These are phyloP conservation scores for Candida pseudoglaebosa DNA, from an alignment of 805 yeast species.

Conservation along the genomic window DNA sequence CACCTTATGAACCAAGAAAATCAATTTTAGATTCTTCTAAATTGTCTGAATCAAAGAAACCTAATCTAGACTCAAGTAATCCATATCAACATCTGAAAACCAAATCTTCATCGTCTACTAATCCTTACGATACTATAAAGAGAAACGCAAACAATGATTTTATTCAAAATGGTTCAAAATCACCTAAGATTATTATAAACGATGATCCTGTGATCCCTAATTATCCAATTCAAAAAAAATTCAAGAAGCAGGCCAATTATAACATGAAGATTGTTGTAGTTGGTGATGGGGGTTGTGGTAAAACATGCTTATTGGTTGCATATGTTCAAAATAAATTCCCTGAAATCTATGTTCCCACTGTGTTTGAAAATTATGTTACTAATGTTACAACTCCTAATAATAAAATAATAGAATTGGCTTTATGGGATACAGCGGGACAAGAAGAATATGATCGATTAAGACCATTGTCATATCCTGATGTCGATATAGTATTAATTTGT, in stretches of 20 bases:
- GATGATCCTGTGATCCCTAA: slow-evolving; percentile 36
- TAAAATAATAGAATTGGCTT: slow-evolving; percentile 67
- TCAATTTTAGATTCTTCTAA: neutral
- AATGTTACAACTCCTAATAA: slow-evolving; percentile 67
- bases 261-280: slow-evolving; percentile 68
- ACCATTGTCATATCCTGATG: slow-evolving; percentile 77
- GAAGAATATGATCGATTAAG: slow-evolving; percentile 80
- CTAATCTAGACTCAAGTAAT: neutral
- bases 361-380: slow-evolving; percentile 74
- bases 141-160: slow-evolving; percentile 15
- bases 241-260: slow-evolving; percentile 17
- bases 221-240: slow-evolving; percentile 25
- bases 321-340: slow-evolving; percentile 73
- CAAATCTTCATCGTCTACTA: slow-evolving; percentile 9
- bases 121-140: slow-evolving; percentile 25
- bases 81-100: neutral
- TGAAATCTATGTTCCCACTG: slow-evolving; percentile 71
- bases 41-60: too few relatives aligned
- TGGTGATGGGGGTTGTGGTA: slow-evolving; percentile 92
- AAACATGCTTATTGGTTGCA: slow-evolving; percentile 68
- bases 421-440: slow-evolving; percentile 92
- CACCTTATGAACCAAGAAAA: neutral
- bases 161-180: slow-evolving; percentile 17
- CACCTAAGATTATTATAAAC: slow-evolving; percentile 27
- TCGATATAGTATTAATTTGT: slow-evolving; percentile 70